These are phyloP conservation scores for Globisporangium spiculum DNA, from an alignment of 352 stramenopile species.

Conservation along the genomic window DNA sequence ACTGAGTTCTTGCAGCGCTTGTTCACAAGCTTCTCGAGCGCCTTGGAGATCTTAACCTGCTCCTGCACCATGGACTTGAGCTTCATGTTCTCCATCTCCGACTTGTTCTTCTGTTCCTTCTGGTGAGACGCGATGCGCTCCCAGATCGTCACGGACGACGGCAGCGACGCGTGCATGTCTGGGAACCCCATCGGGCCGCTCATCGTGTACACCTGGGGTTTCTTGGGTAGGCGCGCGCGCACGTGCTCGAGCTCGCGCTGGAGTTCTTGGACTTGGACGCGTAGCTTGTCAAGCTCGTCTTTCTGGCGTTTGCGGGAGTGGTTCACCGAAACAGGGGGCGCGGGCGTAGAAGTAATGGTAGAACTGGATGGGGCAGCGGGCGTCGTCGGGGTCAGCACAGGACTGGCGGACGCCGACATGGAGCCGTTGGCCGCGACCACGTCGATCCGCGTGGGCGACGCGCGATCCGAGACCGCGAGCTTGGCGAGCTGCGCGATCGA, in stretches of 20 bases:
- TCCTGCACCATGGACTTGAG: constrained; percentile 53
- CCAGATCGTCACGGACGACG: constrained; percentile 33
- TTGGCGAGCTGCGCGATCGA: constrained; percentile 19
- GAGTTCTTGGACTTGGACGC: constrained; percentile 56
- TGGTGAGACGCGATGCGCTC: constrained; percentile 62
- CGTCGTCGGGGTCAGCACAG: background rate
- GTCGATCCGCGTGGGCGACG: constrained; percentile 13
- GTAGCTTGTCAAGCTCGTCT: constrained; percentile 45
- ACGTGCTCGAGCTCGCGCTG: constrained; percentile 38
- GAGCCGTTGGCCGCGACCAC: background rate
- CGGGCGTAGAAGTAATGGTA: background rate
- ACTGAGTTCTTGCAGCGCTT: constrained; percentile 48
- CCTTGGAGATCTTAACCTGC: constrained; percentile 55
- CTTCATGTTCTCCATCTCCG: constrained; percentile 67
- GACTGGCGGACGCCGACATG: background rate
- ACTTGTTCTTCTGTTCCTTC: constrained; percentile 64
- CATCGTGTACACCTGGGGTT: background rate
- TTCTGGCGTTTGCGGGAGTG: constrained; percentile 57
- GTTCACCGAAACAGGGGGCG: constrained; percentile 23
- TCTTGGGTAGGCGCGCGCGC: constrained; percentile 14
- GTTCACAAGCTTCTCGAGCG: constrained; percentile 51
- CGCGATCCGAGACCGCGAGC: constrained; percentile 11
- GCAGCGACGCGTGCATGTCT: constrained; percentile 9
- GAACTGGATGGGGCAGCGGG: background rate
- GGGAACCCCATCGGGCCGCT: background rate